phyloP scores from a whole-genome alignment of 164 flowering plant species.

The Euptelea pleiosperma region DNA sequence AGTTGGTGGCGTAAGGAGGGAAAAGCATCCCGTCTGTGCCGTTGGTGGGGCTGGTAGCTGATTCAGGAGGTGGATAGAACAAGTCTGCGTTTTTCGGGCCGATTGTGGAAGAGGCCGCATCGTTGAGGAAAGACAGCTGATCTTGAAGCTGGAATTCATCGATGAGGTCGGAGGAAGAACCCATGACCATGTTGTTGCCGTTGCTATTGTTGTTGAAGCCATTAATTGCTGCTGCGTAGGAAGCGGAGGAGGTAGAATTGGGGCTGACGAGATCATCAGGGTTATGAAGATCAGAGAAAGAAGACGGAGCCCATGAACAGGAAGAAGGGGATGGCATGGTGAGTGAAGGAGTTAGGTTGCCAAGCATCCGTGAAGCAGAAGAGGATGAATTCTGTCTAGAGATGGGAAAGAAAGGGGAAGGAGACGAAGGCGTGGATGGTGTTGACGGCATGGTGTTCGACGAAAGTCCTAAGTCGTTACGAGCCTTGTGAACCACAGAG shows the following conservation, averaged over 20 bases:
- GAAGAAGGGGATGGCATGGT: no score
- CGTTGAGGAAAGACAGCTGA: slow-evolving; percentile 54
- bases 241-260: slow-evolving; percentile 31
- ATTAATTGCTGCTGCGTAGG: slow-evolving; percentile 36
- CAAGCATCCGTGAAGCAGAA: no score
- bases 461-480: slow-evolving; percentile 59
- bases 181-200: slow-evolving; percentile 6
- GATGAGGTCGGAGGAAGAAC: slow-evolving; percentile 24
- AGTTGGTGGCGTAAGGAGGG: slow-evolving; percentile 20
- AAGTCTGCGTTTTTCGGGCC: slow-evolving; percentile 29
- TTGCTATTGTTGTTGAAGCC: slow-evolving; percentile 18
- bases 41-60: slow-evolving; percentile 34
- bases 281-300: slow-evolving; percentile 31
- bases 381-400: no score
- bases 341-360: no score
- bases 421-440: no score
- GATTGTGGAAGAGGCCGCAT: no score
- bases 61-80: slow-evolving; percentile 36
- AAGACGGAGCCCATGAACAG: slow-evolving; percentile 34
- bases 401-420: no score
- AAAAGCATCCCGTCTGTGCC: slow-evolving; percentile 34
- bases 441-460: no score
- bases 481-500: slow-evolving; percentile 61
- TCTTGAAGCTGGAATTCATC: slow-evolving; percentile 54
- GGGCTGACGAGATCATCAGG: slow-evolving; percentile 39